Percentiles rank a stretch among this genome's conserved stretches.
Conservation (phyloP, 108 stramenopile species). For the Cyclotella kingstonii region DNA sequence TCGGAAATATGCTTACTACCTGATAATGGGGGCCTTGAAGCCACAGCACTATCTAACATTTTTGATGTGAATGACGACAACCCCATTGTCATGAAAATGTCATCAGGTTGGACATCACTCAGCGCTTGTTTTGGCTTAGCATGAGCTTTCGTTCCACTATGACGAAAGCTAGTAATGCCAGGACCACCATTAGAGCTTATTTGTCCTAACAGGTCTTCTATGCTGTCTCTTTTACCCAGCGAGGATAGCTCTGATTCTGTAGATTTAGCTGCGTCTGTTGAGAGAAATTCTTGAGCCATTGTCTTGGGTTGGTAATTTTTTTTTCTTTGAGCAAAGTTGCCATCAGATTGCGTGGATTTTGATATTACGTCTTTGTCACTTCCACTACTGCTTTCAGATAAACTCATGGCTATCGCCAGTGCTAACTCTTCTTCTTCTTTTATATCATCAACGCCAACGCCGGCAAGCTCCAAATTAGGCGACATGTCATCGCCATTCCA, state of each 20-base stretch:
- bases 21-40: slow-evolving; percentile 3
- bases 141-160: not conserved
- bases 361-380: too few species aligned
- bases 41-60: not conserved
- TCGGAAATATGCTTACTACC: slow-evolving; percentile 17
- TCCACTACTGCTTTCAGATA: slow-evolving; percentile 35
- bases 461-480: slow-evolving; percentile 32
- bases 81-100: slow-evolving; percentile 43
- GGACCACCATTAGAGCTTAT: slow-evolving; percentile 22
- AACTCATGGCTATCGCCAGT: slow-evolving; percentile 40
- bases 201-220: slow-evolving; percentile 41
- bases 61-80: slow-evolving; percentile 22
- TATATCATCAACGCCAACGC: slow-evolving; percentile 9
- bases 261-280: not conserved
- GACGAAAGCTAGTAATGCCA: slow-evolving; percentile 31
- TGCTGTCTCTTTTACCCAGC: slow-evolving; percentile 21
- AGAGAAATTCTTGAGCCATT: not conserved
- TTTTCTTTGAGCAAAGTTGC: too few species aligned
- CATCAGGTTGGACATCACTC: slow-evolving; percentile 22
- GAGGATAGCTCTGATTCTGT: not conserved
- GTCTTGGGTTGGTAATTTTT: not conserved
- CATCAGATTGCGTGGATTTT: too few species aligned
- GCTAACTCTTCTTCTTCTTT: slow-evolving; percentile 46
- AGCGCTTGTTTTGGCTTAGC: slow-evolving; percentile 18
- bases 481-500: slow-evolving; percentile 38